These are phyloP conservation scores for Colletotrichum sidae DNA, from an alignment of 2,329 filamentous ascomycete genomes.

Conservation along the genomic window DNA sequence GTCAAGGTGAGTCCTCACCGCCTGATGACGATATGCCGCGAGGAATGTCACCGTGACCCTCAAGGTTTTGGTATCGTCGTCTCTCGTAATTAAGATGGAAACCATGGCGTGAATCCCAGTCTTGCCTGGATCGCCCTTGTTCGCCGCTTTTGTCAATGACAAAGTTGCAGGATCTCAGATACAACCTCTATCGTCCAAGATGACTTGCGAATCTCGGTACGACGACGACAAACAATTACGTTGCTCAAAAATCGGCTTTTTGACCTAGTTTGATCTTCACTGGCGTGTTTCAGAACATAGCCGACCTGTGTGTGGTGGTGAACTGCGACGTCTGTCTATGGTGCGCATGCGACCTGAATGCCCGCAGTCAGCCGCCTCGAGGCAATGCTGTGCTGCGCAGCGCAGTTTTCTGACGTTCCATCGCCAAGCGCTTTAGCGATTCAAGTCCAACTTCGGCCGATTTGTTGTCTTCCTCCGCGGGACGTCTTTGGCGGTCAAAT, in stretches of 20 bases:
- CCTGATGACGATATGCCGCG: slow-evolving; percentile 32
- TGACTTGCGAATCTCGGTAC: slow-evolving; percentile 5
- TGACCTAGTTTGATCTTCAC: slow-evolving; percentile 30
- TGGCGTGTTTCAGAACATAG: slow-evolving; percentile 33
- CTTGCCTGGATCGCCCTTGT: slow-evolving; percentile 18
- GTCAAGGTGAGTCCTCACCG: slow-evolving; percentile 32
- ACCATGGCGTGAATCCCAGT: slow-evolving; percentile 13
- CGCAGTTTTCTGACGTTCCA: slow-evolving; percentile 25
- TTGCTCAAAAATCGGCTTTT: slow-evolving; percentile 16
- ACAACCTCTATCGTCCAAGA: slow-evolving; percentile 6
- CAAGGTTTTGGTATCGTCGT: slow-evolving; percentile 1
- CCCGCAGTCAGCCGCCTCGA: slow-evolving; percentile 27
- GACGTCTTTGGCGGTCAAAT: slow-evolving; percentile 17
- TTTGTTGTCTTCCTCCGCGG: slow-evolving; percentile 11
- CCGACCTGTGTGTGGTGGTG: neutral
- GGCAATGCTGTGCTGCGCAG: slow-evolving; percentile 24
- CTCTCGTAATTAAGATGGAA: slow-evolving; percentile 21
- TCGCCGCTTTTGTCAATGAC: neutral
- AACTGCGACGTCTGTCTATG: slow-evolving; percentile 19
- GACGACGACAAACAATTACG: slow-evolving; percentile 16
- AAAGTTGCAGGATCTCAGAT: slow-evolving; percentile 19
- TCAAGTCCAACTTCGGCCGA: slow-evolving; percentile 8
- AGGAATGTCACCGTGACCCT: slow-evolving; percentile 32
- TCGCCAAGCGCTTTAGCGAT: slow-evolving; percentile 17
- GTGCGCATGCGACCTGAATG: slow-evolving; percentile 25